Evolutionary conservation across 2,329 filamentous ascomycete species (phyloP).

Genomic region (Diaporthe nobilis): DNA sequence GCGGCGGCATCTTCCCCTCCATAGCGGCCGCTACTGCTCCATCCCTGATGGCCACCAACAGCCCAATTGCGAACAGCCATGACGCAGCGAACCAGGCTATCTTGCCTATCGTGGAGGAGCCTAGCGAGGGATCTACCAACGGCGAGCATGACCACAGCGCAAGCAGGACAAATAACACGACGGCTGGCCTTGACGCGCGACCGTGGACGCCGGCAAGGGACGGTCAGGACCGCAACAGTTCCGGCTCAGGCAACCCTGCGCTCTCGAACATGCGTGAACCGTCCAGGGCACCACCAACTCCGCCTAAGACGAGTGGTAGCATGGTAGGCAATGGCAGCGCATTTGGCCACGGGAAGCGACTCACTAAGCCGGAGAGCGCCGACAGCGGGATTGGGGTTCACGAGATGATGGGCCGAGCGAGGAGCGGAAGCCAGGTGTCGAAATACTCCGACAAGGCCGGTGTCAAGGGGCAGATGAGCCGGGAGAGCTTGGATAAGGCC

Average conservation of each 20-base stretch:
- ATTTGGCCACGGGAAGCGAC: slow-evolving; percentile 36
- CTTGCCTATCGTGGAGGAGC: slow-evolving; percentile 91
- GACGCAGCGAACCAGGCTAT: slow-evolving; percentile 67
- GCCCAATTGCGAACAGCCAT: slow-evolving; percentile 50
- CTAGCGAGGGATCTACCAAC: slow-evolving; percentile 80
- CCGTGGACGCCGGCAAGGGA: slow-evolving; percentile 61
- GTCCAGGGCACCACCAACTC: slow-evolving; percentile 58
- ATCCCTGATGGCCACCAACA: slow-evolving; percentile 38
- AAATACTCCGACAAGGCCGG: slow-evolving; percentile 45
- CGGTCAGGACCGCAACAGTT: slow-evolving; percentile 46
- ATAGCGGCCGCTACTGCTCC: slow-evolving; percentile 43
- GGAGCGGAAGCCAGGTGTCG: slow-evolving; percentile 47
- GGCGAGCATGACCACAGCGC: slow-evolving; percentile 70
- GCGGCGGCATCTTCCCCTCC: slow-evolving; percentile 40
- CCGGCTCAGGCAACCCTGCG: slow-evolving; percentile 53
- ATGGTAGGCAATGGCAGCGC: slow-evolving; percentile 35
- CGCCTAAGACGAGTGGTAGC: slow-evolving; percentile 54
- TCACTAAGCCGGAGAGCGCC: slow-evolving; percentile 61
- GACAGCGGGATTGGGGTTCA: slow-evolving; percentile 62
- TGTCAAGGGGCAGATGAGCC: slow-evolving; percentile 60
- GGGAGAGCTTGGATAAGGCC: slow-evolving; percentile 72
- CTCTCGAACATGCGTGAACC: slow-evolving; percentile 44
- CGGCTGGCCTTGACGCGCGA: slow-evolving; percentile 51
- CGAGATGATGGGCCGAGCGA: slow-evolving; percentile 45
- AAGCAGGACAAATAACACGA: slow-evolving; percentile 52